Percentiles rank a stretch among this genome's conserved stretches.
Conservation (phyloP, 257 asterid genomes). For the Rubia yunnanensis region DNA sequence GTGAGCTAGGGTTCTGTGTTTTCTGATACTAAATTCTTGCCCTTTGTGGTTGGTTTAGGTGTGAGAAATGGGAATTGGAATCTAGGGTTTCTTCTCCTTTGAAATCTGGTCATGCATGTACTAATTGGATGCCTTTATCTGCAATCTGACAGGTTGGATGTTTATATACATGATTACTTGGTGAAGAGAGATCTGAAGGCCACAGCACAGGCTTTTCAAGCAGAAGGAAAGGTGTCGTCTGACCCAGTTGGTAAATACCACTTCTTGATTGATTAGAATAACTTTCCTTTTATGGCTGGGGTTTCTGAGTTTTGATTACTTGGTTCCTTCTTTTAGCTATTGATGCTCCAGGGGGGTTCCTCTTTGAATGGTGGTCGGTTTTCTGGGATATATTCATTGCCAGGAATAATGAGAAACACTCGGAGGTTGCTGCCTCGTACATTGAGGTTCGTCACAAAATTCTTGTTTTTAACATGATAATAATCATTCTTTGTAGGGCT, state of each 20-base stretch:
- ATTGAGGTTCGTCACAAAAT: constrained; percentile 59
- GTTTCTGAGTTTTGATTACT: constrained; percentile 2
- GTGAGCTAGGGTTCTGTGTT: constrained; percentile 4
- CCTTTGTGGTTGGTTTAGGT: background rate
- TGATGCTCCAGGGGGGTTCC: constrained; percentile 99
- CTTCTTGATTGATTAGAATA: background rate
- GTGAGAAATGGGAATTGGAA: background rate
- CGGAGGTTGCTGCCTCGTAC: constrained; percentile 98
- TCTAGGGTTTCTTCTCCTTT: background rate
- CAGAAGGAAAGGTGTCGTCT: constrained; percentile 96
- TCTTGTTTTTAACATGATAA: background rate
- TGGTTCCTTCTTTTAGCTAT: constrained; percentile 47
- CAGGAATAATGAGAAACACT: constrained; percentile 96
- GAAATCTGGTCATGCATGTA: background rate
- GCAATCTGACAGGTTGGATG: constrained; percentile 64
- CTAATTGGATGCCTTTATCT: background rate
- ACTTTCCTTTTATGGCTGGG: background rate
- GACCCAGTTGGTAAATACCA: constrained; percentile 80
- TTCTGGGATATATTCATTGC: constrained; percentile 99
- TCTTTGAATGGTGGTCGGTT: constrained; percentile 99
- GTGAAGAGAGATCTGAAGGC: constrained; percentile 96
- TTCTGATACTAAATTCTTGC: background rate
- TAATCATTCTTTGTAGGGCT: background rate
- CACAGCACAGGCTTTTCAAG: constrained; percentile 93
- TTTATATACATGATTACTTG: constrained; percentile 86